Evolutionary conservation across 2,329 filamentous ascomycete species (phyloP).

Genomic region (Juglanconis oblonga): DNA sequence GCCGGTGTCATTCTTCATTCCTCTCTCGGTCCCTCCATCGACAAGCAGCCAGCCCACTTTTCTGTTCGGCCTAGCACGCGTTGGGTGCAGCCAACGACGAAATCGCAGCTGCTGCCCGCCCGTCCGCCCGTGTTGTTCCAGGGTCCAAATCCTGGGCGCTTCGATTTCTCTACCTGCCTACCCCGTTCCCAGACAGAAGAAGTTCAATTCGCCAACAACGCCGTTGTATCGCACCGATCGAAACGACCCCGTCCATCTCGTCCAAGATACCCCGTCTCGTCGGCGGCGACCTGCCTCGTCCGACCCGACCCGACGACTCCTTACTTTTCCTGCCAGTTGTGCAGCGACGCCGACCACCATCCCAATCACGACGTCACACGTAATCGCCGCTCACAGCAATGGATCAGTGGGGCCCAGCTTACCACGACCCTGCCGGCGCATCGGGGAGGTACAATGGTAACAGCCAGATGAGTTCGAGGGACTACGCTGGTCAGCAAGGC

Average conservation of each 20-base stretch:
- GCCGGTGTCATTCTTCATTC: conserved; percentile 9
- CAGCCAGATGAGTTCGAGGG: conserved; percentile 27
- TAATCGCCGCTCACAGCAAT: conserved; percentile 31
- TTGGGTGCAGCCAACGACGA: conserved; percentile 15
- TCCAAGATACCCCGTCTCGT: neutral
- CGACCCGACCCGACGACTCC: neutral
- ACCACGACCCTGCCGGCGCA: conserved; percentile 61
- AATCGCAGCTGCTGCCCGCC: conserved; percentile 14
- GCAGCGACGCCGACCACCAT: conserved; percentile 13
- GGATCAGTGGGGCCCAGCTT: conserved; percentile 63
- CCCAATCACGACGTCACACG: conserved; percentile 15
- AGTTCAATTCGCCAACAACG: conserved; percentile 1
- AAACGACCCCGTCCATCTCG: neutral
- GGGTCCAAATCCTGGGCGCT: conserved; percentile 12
- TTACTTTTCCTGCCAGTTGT: neutral
- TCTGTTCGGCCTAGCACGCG: conserved; percentile 10
- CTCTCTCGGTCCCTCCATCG: conserved; percentile 2
- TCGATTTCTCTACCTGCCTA: conserved; percentile 8
- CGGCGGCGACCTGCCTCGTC: neutral
- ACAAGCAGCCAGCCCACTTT: conserved; percentile 10
- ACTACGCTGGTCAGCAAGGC: conserved; percentile 22
- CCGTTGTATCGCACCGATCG: neutral
- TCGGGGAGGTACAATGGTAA: conserved; percentile 62
- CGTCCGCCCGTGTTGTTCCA: conserved; percentile 1
- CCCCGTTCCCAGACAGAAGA: conserved; percentile 1